A percentile compares a stretch with the other conserved stretches of the same genome.
Evolutionary conservation across 75 land plant species (phyloP).

Genomic region (Sequoiadendron giganteum): DNA sequence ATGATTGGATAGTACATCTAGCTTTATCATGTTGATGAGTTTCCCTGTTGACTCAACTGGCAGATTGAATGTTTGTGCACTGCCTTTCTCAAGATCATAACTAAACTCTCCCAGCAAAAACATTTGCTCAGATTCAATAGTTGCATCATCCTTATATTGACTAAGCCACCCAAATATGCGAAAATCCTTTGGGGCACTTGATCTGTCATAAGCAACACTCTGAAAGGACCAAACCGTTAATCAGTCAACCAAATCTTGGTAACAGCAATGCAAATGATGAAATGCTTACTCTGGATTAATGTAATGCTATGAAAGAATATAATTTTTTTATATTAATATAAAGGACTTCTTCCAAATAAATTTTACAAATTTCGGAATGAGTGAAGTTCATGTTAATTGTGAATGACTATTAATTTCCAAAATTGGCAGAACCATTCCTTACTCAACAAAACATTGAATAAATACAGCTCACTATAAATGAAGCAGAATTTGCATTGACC

Average conservation of each 20-base stretch:
- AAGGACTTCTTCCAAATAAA: not conserved
- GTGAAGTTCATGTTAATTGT: not conserved
- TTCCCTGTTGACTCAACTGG: constrained; percentile 25
- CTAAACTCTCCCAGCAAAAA: constrained; percentile 60
- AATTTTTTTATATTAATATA: not conserved
- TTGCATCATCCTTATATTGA: constrained; percentile 25
- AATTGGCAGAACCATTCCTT: not conserved
- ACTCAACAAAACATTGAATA: not conserved
- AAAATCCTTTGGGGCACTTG: constrained; percentile 88
- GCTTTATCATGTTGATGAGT: constrained; percentile 63
- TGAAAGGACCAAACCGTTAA: constrained; percentile 31
- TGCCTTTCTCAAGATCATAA: constrained; percentile 73
- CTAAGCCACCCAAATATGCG: constrained; percentile 70
- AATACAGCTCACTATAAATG: not conserved
- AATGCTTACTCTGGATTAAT: not conserved
- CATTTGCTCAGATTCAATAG: constrained; percentile 34
- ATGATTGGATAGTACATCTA: constrained; percentile 83
- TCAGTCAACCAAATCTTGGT: not conserved
- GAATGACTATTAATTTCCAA: not conserved
- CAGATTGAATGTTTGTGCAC: constrained; percentile 72
- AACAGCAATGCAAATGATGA: not conserved
- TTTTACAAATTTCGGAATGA: not conserved
- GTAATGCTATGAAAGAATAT: not conserved
- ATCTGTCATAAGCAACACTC: constrained; percentile 82
- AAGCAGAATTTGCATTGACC: not conserved